Conservation (phyloP, 2,329 filamentous ascomycete species). For the Colletotrichum cordylinicola region DNA sequence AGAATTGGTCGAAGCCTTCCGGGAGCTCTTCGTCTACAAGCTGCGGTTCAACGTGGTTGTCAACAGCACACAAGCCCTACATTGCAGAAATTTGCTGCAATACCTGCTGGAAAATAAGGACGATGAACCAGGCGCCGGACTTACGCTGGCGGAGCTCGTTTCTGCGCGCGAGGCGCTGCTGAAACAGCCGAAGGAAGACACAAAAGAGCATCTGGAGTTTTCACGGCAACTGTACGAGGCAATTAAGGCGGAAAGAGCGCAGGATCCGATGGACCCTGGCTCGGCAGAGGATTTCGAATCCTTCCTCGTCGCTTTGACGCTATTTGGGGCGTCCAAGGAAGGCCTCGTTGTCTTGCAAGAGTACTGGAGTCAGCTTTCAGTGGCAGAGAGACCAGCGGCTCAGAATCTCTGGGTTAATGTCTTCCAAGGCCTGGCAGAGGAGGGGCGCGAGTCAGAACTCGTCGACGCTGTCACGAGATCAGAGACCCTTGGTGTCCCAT, state of each 20-base stretch:
- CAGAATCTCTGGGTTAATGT: conserved; percentile 54
- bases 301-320: conserved; percentile 57
- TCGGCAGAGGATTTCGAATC: conserved; percentile 40
- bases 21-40: conserved; percentile 66
- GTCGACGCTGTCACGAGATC: conserved; percentile 60
- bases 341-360: conserved; percentile 41
- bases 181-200: conserved; percentile 46
- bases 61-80: conserved; percentile 70
- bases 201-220: conserved; percentile 52
- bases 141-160: conserved; percentile 47
- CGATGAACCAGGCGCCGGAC: conserved; percentile 33
- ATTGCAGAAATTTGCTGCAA: conserved; percentile 61
- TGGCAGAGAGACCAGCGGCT: conserved; percentile 20
- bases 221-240: conserved; percentile 47
- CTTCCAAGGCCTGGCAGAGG: conserved; percentile 65
- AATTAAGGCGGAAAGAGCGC: conserved; percentile 22
- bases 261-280: conserved; percentile 10
- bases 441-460: conserved; percentile 64
- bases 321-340: conserved; percentile 60
- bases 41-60: conserved; percentile 51
- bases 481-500: conserved; percentile 49
- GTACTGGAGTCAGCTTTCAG: conserved; percentile 32
- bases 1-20: conserved; percentile 71
- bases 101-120: conserved; percentile 56
- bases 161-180: conserved; percentile 51